Conservation (phyloP, 352 stramenopile genomes). For the Pythium monospermum region DNA sequence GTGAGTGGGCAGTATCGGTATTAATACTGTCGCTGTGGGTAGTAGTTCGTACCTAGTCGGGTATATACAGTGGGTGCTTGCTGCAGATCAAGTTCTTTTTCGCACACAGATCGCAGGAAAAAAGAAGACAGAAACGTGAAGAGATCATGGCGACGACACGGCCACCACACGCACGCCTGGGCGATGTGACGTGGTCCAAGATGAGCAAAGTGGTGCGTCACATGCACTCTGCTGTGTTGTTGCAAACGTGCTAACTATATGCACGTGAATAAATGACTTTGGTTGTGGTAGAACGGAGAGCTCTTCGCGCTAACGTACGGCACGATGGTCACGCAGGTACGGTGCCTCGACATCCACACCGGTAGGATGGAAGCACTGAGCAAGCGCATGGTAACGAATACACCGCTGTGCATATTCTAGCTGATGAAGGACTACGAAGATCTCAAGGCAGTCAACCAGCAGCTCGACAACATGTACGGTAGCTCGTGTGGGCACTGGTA, state of each 20-base stretch:
- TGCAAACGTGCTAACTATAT: no score
- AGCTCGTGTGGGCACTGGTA: background rate
- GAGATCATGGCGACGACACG: conserved; percentile 46
- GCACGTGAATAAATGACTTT: no score
- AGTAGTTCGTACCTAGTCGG: no score
- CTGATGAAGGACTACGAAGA: conserved; percentile 96
- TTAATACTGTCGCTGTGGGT: no score
- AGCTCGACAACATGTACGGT: conserved; percentile 93
- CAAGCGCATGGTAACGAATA: background rate
- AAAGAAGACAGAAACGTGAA: background rate
- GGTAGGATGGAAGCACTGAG: background rate
- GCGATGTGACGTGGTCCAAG: conserved; percentile 89
- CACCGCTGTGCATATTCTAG: conserved; percentile 17
- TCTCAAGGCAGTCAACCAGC: conserved; percentile 92
- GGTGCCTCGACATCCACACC: background rate
- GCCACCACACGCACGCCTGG: conserved; percentile 55
- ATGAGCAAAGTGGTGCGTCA: conserved; percentile 90
- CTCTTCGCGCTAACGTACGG: conserved; percentile 98
- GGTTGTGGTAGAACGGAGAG: conserved; percentile 90
- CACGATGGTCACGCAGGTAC: conserved; percentile 91
- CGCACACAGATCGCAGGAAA: no score
- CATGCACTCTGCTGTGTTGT: no score
- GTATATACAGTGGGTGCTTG: no score
- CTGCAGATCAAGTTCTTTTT: no score
- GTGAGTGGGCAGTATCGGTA: no score